A percentile compares a stretch with the other conserved stretches of the same genome.
Evolutionary conservation across 2,329 filamentous ascomycete genomes (phyloP).

Genomic region (Xylariaceae sp.): DNA sequence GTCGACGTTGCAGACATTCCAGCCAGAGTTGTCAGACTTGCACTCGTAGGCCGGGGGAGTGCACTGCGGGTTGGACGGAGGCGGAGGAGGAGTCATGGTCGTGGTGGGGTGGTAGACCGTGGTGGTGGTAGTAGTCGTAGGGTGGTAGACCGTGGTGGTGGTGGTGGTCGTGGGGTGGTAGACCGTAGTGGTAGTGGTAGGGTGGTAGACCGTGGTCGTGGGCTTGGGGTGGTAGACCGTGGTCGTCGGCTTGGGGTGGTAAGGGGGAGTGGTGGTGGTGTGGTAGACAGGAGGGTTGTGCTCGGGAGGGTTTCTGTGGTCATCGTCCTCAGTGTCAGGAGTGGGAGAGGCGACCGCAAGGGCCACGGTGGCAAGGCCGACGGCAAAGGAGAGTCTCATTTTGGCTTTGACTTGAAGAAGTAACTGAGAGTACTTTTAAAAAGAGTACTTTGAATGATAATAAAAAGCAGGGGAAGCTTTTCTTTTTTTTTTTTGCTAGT

Average conservation of each 20-base stretch:
- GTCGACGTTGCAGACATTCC: slow-evolving; percentile 30
- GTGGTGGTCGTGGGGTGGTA: too few relatives aligned
- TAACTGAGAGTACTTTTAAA: neutral
- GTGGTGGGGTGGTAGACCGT: too few relatives aligned
- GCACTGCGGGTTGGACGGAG: slow-evolving; percentile 13
- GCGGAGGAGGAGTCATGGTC: too few relatives aligned
- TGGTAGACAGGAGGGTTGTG: neutral
- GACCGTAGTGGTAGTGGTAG: too few relatives aligned
- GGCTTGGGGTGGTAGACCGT: too few relatives aligned
- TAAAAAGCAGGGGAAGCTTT: neutral
- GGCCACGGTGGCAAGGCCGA: slow-evolving; percentile 18
- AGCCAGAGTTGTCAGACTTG: slow-evolving; percentile 27
- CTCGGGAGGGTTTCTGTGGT: neutral
- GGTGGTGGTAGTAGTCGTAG: too few relatives aligned
- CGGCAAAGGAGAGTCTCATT: slow-evolving; percentile 26
- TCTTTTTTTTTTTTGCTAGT: too few relatives aligned
- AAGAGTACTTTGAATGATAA: neutral
- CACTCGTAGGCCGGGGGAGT: slow-evolving; percentile 26
- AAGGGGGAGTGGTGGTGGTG: neutral
- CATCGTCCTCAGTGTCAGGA: neutral
- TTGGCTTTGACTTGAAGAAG: slow-evolving; percentile 4
- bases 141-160: too few relatives aligned
- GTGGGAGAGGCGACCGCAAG: slow-evolving; percentile 18
- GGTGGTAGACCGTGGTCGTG: too few relatives aligned
- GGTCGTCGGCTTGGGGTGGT: neutral